Base-by-base conservation (phyloP, 2,329 filamentous ascomycete genomes). In the Helminthosporium solani region DNA sequence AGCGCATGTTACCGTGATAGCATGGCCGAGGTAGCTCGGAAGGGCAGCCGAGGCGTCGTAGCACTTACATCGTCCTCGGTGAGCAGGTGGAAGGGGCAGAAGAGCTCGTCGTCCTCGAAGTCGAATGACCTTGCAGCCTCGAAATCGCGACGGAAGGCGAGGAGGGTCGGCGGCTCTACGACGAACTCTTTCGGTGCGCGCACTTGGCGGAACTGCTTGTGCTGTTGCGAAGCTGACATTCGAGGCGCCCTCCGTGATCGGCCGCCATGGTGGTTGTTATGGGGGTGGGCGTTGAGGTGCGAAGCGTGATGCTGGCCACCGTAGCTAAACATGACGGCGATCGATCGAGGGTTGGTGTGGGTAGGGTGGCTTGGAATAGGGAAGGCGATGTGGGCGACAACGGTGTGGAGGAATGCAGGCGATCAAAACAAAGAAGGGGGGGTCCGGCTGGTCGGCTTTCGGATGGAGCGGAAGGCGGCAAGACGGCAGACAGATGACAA, bases 61-160 rank as follows among this genome's bases (percentile, higher is more conserved):
- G 38, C 40, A 67, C 76, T 68, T 84, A 96, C 90, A 83, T 96
- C 90, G 73, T 82, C 90, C 75, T 96, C 91, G 28, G 90, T 95
- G 76, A 97, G 78, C 60, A 97, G 81, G 69, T 86, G 85, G 53
- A 78, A 77, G 1, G 92, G 92, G 74, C 91, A 96, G 73, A 97
- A 97, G 72, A 96, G 87, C 75, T 96, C 81, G 70, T 97, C 92
- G 69, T 97, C 92, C 66, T 96, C 92, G 52, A 97, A 80, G 61
- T 97, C 92, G 66, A 97, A 97, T 8, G 91, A 96, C 49, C 90
- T 84, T 49, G 88, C 90, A 54, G 90, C 88, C 75, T 97, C 91
- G 60, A 95, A 95, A 66, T 90, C 86, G 58, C 83, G 83, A 60
- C 92, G 87, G 76, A 95, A 96, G 53, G 85, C 83, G 50, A 81